Evolutionary conservation across 306 rosid species (phyloP).

Genomic region (Dryas drummondii): DNA sequence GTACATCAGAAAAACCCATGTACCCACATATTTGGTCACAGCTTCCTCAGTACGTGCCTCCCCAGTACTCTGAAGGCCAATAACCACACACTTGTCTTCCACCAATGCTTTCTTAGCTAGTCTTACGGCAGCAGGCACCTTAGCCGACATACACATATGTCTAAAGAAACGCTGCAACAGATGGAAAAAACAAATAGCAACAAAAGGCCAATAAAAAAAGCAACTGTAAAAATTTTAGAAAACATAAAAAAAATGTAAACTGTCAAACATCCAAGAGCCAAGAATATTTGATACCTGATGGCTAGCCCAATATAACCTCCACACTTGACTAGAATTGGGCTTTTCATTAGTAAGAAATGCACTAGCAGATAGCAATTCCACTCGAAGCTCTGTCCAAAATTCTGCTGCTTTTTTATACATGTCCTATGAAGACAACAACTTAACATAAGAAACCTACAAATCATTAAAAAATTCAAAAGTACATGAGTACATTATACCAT

Average conservation of each 20-base stretch:
- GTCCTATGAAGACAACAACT: slow-evolving; percentile 46
- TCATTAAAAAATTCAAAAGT: background rate
- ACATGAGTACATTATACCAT: slow-evolving; percentile 57
- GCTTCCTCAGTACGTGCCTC: slow-evolving; percentile 99
- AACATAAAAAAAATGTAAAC: background rate
- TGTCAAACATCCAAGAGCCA: background rate
- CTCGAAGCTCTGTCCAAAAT: slow-evolving; percentile 90
- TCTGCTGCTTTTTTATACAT: slow-evolving; percentile 89
- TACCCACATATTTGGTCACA: slow-evolving; percentile 89
- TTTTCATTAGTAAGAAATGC: slow-evolving; percentile 62
- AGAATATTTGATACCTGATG: slow-evolving; percentile 67
- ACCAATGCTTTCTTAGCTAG: slow-evolving; percentile 79
- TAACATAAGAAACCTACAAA: background rate
- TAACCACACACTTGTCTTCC: slow-evolving; percentile 82
- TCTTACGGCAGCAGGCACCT: slow-evolving; percentile 94
- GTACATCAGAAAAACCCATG: slow-evolving; percentile 22
- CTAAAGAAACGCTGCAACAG: slow-evolving; percentile 92
- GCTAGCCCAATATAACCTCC: slow-evolving; percentile 98
- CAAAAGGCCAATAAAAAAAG: slow-evolving; percentile 18
- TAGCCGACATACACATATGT: slow-evolving; percentile 98
- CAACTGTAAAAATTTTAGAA: background rate
- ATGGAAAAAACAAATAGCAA: slow-evolving; percentile 25
- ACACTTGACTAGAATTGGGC: slow-evolving; percentile 79
- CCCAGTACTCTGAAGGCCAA: slow-evolving; percentile 99
- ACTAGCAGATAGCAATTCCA: slow-evolving; percentile 75